Evolutionary conservation across 2,329 filamentous ascomycete genomes (phyloP).

Genomic region (Boeremia lycopersici): DNA sequence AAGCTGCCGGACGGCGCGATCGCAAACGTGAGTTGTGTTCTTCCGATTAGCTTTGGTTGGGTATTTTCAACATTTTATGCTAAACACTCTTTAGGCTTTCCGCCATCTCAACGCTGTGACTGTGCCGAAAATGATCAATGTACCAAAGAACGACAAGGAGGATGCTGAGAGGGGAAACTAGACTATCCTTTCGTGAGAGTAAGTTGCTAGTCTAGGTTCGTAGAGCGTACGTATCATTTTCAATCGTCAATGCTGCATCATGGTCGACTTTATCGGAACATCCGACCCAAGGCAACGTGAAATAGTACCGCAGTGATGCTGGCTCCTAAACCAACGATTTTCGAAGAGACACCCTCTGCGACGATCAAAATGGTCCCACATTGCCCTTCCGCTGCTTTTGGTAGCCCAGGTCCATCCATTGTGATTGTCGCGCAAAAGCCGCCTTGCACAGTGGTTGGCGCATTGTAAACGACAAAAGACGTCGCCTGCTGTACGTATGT

Average conservation of each 20-base stretch:
- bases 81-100: conserved; percentile 54
- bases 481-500: conserved; percentile 40
- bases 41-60: conserved; percentile 28
- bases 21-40: conserved; percentile 55
- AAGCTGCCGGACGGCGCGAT: conserved; percentile 58
- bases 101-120: conserved; percentile 58
- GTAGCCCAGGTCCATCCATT: conserved; percentile 44
- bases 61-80: conserved; percentile 12
- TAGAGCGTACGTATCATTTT: conserved; percentile 25
- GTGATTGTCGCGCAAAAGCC: conserved; percentile 48
- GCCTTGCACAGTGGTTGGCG: conserved; percentile 30
- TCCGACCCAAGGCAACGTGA: conserved; percentile 35
- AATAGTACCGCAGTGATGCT: conserved; percentile 24
- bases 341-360: conserved; percentile 27
- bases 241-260: conserved; percentile 26
- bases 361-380: conserved; percentile 49
- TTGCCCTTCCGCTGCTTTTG: conserved; percentile 38
- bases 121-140: conserved; percentile 58
- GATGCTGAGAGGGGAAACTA: conserved; percentile 57
- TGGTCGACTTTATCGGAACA: conserved; percentile 22
- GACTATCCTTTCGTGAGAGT: conserved; percentile 6
- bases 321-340: conserved; percentile 25
- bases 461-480: conserved; percentile 30
- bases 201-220: conserved; percentile 13
- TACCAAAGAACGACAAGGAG: conserved; percentile 61